Evolutionary conservation across 257 asterid species (phyloP).

Genomic region (Penstemon newberryi): DNA sequence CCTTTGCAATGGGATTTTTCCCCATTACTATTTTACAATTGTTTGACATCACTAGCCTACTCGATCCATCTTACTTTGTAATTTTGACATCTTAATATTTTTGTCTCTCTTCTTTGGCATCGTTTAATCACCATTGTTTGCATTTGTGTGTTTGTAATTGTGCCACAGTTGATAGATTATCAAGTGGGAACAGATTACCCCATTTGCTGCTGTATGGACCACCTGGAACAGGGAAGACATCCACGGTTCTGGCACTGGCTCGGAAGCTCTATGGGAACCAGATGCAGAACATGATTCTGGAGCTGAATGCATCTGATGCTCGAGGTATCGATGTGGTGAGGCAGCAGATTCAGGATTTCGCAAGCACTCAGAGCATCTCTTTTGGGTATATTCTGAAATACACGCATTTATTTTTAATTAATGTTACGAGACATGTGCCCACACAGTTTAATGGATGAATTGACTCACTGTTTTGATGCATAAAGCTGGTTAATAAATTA

Average conservation of each 20-base stretch:
- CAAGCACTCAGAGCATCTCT: slow-evolving; percentile 96
- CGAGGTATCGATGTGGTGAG: slow-evolving; percentile 97
- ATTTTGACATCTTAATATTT: too few relatives aligned
- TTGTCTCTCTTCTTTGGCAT: too few relatives aligned
- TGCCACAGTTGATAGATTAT: slow-evolving; percentile 78
- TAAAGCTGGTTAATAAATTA: slow-evolving; percentile 3
- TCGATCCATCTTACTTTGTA: too few relatives aligned
- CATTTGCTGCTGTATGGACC: slow-evolving; percentile 97
- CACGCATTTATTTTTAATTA: not conserved
- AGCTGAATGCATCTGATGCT: slow-evolving; percentile 95
- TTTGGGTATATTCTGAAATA: slow-evolving; percentile 55
- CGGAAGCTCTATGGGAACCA: slow-evolving; percentile 81
- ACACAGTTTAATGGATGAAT: not conserved
- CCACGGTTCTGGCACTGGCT: slow-evolving; percentile 88
- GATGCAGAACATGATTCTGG: slow-evolving; percentile 89
- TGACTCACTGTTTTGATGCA: not conserved
- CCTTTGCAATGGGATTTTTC: not conserved
- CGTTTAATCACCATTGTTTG: too few relatives aligned
- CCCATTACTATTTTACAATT: not conserved
- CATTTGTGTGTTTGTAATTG: slow-evolving; percentile 1
- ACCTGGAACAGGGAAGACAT: slow-evolving; percentile 98
- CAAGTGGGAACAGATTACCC: slow-evolving; percentile 83
- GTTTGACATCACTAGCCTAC: not conserved
- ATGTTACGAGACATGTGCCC: not conserved
- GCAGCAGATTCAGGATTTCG: slow-evolving; percentile 97